A percentile compares a stretch with the other conserved stretches of the same genome.
phyloP scores from a whole-genome alignment of 805 yeast genomes.

The Torulaspora delbrueckii region DNA sequence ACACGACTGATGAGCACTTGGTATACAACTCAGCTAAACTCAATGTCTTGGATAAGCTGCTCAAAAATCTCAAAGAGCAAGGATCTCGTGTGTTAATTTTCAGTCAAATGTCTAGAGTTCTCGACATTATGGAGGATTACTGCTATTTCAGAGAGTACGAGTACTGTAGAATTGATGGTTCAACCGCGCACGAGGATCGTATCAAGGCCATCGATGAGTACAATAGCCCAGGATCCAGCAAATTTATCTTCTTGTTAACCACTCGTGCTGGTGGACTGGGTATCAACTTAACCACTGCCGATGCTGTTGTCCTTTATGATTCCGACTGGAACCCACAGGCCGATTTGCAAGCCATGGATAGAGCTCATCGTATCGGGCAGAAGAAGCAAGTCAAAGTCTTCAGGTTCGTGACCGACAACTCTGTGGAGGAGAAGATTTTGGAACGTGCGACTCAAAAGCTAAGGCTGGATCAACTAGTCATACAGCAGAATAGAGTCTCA shows the following conservation, averaged over 20 bases:
- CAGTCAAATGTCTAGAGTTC: conserved; percentile 78
- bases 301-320: conserved; percentile 67
- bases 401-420: conserved; percentile 73
- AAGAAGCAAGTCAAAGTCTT: conserved; percentile 78
- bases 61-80: conserved; percentile 56
- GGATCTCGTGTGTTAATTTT: conserved; percentile 77
- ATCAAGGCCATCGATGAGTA: conserved; percentile 72
- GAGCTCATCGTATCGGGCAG: conserved; percentile 87
- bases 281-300: conserved; percentile 76
- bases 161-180: conserved; percentile 80
- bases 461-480: conserved; percentile 74
- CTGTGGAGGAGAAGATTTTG: conserved; percentile 76
- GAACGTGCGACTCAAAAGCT: conserved; percentile 79
- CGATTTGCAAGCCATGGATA: conserved; percentile 83
- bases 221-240: conserved; percentile 66
- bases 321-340: conserved; percentile 91
- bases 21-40: conserved; percentile 68
- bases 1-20: conserved; percentile 77
- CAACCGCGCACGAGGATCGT: conserved; percentile 74
- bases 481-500: conserved; percentile 61
- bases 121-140: conserved; percentile 77
- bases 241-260: conserved; percentile 69
- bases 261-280: conserved; percentile 92
- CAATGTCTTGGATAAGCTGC: conserved; percentile 62
- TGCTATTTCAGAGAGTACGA: conserved; percentile 62